These are phyloP conservation scores for Poa annua DNA, from an alignment of 176 grass and related monocot species.

Conservation along the genomic window DNA sequence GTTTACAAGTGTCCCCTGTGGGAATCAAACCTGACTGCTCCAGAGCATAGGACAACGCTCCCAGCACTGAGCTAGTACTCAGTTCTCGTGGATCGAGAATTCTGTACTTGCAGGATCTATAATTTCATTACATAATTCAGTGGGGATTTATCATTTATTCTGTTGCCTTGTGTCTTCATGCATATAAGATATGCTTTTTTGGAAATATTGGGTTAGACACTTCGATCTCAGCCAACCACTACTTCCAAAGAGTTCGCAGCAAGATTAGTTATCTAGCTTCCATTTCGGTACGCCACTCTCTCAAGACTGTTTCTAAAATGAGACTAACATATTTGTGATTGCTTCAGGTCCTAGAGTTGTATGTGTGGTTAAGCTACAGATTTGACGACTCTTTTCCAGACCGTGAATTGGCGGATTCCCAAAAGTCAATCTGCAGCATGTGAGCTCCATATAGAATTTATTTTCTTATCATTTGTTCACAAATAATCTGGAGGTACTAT, in stretches of 20 bases:
- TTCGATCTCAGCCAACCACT: not conserved
- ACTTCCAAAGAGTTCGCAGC: not conserved
- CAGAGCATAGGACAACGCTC: not conserved
- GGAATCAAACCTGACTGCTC: not conserved
- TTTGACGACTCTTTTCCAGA: slow-evolving; percentile 96
- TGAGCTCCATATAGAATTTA: slow-evolving; percentile 43
- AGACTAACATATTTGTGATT: slow-evolving; percentile 17
- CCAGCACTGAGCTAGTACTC: not conserved
- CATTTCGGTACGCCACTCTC: not conserved
- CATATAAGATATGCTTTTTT: not conserved
- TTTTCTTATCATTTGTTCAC: slow-evolving; percentile 12
- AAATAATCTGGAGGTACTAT: slow-evolving; percentile 33
- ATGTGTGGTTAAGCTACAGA: slow-evolving; percentile 97
- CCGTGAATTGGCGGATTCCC: slow-evolving; percentile 75
- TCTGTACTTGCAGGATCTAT: not conserved
- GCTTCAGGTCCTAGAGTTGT: slow-evolving; percentile 88
- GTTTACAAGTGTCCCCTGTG: not conserved
- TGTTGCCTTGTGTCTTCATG: not conserved
- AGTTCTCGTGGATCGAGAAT: slow-evolving; percentile 2
- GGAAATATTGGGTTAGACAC: not conserved
- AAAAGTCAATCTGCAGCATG: slow-evolving; percentile 96
- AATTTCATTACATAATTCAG: slow-evolving; percentile 5
- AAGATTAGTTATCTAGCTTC: not conserved
- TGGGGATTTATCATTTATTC: slow-evolving; percentile 11
- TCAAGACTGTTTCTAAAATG: not conserved